phyloP scores from a whole-genome alignment of 202 grass and related monocot genomes.

The Panicum virgatum region DNA sequence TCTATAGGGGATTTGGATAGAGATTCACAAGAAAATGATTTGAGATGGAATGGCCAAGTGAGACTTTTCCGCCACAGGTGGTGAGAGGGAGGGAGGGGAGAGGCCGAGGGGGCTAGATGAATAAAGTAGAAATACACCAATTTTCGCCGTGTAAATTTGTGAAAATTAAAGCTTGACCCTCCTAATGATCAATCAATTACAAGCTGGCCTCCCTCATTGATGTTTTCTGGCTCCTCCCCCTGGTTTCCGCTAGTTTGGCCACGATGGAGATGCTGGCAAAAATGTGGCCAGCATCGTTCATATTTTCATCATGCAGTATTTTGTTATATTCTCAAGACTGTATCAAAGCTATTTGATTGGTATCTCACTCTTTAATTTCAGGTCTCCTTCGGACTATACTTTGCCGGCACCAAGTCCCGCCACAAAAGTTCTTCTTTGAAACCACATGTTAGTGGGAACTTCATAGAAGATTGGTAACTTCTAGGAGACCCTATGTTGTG shows the following conservation, averaged over 20 bases:
- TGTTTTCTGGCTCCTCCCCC: no score
- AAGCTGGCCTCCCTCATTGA: no score
- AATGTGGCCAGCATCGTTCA: not conserved
- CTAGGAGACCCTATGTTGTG: not conserved
- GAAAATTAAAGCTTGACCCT: no score
- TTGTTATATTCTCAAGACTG: not conserved
- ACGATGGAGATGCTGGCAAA: not conserved
- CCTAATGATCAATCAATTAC: no score
- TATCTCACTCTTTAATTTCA: slow-evolving; percentile 40
- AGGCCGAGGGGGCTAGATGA: no score
- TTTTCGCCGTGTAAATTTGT: no score
- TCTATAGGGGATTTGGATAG: not conserved
- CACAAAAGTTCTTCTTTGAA: slow-evolving; percentile 80
- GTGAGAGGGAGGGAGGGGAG: no score
- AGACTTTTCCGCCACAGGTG: no score
- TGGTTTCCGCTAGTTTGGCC: no score
- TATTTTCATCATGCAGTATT: not conserved
- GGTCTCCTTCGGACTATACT: slow-evolving; percentile 68
- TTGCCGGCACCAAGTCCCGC: slow-evolving; percentile 54
- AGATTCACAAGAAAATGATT: no score
- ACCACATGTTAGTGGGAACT: slow-evolving; percentile 70
- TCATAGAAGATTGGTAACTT: slow-evolving; percentile 94
- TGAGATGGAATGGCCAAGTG: no score
- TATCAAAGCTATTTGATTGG: not conserved
- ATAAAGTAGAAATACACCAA: no score